Evolutionary conservation across 2,329 filamentous ascomycete genomes (phyloP), one percentile per base, ranked within the genome.

Genomic region (Phialocephala sp.): DNA sequence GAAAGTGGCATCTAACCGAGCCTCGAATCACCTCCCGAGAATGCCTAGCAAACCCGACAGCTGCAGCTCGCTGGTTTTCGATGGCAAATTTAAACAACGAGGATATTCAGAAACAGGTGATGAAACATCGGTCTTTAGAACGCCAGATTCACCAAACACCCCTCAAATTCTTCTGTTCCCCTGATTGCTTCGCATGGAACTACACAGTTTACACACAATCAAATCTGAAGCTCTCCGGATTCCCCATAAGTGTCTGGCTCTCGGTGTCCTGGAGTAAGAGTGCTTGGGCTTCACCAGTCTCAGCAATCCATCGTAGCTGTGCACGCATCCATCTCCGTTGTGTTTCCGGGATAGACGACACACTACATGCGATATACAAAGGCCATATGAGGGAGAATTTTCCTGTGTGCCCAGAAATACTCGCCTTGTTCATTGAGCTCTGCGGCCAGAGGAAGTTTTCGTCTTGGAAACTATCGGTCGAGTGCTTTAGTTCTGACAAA

Each of bases 341-440:
- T 12, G 24, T 35, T 56, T 67, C 60, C 24, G 67, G 58, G 6
- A 63, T 35, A 3, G 60, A 62, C 20, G 41, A 4, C 22, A 62
- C 65, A 47, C 67, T 69, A 35, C 56, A 63, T 8, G 62, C 45
- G 20, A 69, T 2, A 24, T 69, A 64, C 12, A 69, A 45, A 15
- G 67, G 67, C 67, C 67, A 69, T 54, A 69, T 63, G 27, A 68
- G 66, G 11, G 68, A 69, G n/a, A 66, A 69, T 59, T 22, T 66
- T 14, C 68, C 68, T 4, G 60, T 60, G 20, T 56, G 47, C 55
- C n/a, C 41, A 37, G 50, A 54, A 36, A 8, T 35, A 52, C n/a
- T 37, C 15, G 36, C 43, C 56, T 60, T 65, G 24, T 8, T 50
- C 24, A 32, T 47, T 5, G 39, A 64, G 36, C 22, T 57, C 45